Evolutionary conservation across 495 filamentous ascomycete species (phyloP).

Genomic region (Trichocladium uniseriatum): DNA sequence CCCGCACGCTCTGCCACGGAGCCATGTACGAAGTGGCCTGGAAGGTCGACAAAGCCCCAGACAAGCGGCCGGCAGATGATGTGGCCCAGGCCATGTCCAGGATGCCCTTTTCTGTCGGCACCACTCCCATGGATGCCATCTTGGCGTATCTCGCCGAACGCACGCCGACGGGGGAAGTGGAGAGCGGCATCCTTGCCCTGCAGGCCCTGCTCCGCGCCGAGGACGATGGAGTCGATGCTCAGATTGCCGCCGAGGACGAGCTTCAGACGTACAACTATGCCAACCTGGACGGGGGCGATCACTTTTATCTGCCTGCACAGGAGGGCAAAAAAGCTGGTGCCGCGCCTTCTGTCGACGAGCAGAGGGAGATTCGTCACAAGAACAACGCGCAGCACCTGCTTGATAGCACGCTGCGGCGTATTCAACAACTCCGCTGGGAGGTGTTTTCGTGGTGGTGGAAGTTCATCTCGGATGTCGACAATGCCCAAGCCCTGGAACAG

Average conservation of each 20-base stretch:
- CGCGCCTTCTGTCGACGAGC: background rate
- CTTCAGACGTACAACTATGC: constrained; percentile 28
- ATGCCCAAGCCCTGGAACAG: background rate
- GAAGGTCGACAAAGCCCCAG: constrained; percentile 20
- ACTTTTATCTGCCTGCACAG: constrained; percentile 14
- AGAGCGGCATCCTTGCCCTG: constrained; percentile 17
- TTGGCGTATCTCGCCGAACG: constrained; percentile 28
- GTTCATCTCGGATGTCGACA: constrained; percentile 10
- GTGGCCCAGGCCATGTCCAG: background rate
- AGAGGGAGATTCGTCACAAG: constrained; percentile 9
- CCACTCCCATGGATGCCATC: constrained; percentile 38
- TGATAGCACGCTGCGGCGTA: constrained; percentile 8
- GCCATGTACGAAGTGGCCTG: constrained; percentile 40
- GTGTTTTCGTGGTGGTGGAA: constrained; percentile 37
- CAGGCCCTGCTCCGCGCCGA: constrained; percentile 20
- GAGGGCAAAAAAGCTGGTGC: background rate
- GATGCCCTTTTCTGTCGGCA: constrained; percentile 33
- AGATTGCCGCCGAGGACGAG: constrained; percentile 24
- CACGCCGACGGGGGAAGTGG: constrained; percentile 7
- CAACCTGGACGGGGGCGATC: constrained; percentile 18
- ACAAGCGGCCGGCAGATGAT: constrained; percentile 23
- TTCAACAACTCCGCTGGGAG: constrained; percentile 26
- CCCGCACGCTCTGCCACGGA: constrained; percentile 31
- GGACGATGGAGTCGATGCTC: constrained; percentile 31
- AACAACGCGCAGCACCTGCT: constrained; percentile 19